Conservation (phyloP, 306 rosid genomes). For the barrel medic (Medicago truncatula) region MtrunA17r5.0-ANR NC_053045.1:32918001-32918500, state of each 20-base stretch:
- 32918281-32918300: constrained; percentile 60
- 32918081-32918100: constrained; percentile 83
- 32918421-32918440: constrained; percentile 61
- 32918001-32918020: too few relatives aligned
- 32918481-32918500: constrained; percentile 59
- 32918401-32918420: constrained; percentile 70
- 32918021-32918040: not conserved
- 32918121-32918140: constrained; percentile 60
- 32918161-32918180: constrained; percentile 80
- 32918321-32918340: constrained; percentile 61
- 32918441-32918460: constrained; percentile 64
- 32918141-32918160: constrained; percentile 77
- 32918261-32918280: constrained; percentile 59
- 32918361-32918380: constrained; percentile 55
- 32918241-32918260: constrained; percentile 72
- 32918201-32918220: constrained; percentile 63
- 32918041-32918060: not conserved
- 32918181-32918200: constrained; percentile 69
- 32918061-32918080: constrained; percentile 67
- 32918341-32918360: constrained; percentile 58
- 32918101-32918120: constrained; percentile 70
- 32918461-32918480: constrained; percentile 75
- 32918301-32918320: constrained; percentile 61
- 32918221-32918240: constrained; percentile 58
- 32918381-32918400: constrained; percentile 65